These are phyloP conservation scores for Phialophora verrucosa DNA, from an alignment of 2,329 filamentous ascomycete species.

Conservation along the genomic window DNA sequence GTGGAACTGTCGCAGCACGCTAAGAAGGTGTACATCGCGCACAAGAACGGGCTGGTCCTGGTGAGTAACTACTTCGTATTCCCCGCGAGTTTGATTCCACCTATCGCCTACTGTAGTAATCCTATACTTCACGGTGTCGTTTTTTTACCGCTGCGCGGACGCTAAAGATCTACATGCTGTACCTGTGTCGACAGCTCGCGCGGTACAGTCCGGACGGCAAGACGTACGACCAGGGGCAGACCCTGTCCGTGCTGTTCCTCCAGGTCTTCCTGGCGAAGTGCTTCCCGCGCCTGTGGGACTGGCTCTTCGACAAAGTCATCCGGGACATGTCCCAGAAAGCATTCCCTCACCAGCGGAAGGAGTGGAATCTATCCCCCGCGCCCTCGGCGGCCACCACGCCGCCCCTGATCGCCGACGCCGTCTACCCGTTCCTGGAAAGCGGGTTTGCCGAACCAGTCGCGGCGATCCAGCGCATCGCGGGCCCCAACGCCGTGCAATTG, in stretches of 20 bases:
- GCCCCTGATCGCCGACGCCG: slow-evolving; percentile 40
- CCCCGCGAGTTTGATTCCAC: not conserved
- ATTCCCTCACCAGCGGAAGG: slow-evolving; percentile 13
- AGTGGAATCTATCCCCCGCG: slow-evolving; percentile 21
- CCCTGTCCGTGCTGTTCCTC: slow-evolving; percentile 19
- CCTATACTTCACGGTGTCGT: not conserved
- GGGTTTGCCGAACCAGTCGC: slow-evolving; percentile 28
- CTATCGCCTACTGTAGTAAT: not conserved
- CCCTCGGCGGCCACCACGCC: slow-evolving; percentile 7
- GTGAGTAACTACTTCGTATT: no score
- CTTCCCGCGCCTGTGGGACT: slow-evolving; percentile 20
- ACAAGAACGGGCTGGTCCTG: slow-evolving; percentile 41
- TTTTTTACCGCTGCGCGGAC: no score
- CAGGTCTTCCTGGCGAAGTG: slow-evolving; percentile 19
- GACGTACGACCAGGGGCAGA: slow-evolving; percentile 24
- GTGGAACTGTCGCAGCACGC: slow-evolving; percentile 32
- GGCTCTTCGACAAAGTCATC: slow-evolving; percentile 15
- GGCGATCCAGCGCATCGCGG: slow-evolving; percentile 12
- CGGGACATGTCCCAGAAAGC: slow-evolving; percentile 9
- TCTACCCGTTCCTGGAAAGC: slow-evolving; percentile 32
- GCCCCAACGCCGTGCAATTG: slow-evolving; percentile 21
- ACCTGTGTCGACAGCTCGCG: not conserved
- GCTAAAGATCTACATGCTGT: not conserved
- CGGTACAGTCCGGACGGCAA: slow-evolving; percentile 19
- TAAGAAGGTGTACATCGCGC: slow-evolving; percentile 36